Conservation (phyloP, 208 protist species). For the Leishmania major region DNA sequence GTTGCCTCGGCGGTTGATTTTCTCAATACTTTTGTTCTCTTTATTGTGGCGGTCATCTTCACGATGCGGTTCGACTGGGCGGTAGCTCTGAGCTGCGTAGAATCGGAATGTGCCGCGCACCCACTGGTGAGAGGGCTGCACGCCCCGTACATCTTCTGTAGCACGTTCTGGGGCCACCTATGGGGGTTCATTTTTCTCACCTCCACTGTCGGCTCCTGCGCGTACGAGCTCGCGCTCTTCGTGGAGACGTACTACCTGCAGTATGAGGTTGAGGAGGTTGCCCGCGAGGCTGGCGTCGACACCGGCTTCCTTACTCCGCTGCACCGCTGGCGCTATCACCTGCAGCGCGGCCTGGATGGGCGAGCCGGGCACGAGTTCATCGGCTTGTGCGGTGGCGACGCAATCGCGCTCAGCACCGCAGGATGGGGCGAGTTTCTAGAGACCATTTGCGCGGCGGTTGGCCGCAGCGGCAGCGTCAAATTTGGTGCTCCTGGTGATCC, state of each 20-base stretch:
- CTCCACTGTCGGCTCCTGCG: slow-evolving; percentile 34
- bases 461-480: slow-evolving; percentile 31
- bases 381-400: slow-evolving; percentile 21
- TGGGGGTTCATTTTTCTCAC: slow-evolving; percentile 50
- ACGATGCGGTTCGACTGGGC: slow-evolving; percentile 71
- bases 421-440: slow-evolving; percentile 75
- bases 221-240: slow-evolving; percentile 65
- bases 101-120: slow-evolving; percentile 48
- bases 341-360: slow-evolving; percentile 31
- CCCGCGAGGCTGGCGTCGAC: slow-evolving; percentile 52
- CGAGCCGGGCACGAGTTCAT: slow-evolving; percentile 48
- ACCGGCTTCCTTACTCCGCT: slow-evolving; percentile 63
- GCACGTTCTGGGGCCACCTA: slow-evolving; percentile 27
- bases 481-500: slow-evolving; percentile 27
- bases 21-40: slow-evolving; percentile 64
- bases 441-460: slow-evolving; percentile 44
- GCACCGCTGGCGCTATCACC: slow-evolving; percentile 54
- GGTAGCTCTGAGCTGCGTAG: slow-evolving; percentile 53
- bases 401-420: slow-evolving; percentile 56
- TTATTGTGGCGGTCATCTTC: slow-evolving; percentile 54
- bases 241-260: slow-evolving; percentile 55
- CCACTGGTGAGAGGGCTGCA: slow-evolving; percentile 44
- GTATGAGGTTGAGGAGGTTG: slow-evolving; percentile 52
- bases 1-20: slow-evolving; percentile 64
- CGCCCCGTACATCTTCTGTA: slow-evolving; percentile 43